Evolutionary conservation across 306 rosid species (phyloP).

Genomic region (Vigna trinervia): DNA sequence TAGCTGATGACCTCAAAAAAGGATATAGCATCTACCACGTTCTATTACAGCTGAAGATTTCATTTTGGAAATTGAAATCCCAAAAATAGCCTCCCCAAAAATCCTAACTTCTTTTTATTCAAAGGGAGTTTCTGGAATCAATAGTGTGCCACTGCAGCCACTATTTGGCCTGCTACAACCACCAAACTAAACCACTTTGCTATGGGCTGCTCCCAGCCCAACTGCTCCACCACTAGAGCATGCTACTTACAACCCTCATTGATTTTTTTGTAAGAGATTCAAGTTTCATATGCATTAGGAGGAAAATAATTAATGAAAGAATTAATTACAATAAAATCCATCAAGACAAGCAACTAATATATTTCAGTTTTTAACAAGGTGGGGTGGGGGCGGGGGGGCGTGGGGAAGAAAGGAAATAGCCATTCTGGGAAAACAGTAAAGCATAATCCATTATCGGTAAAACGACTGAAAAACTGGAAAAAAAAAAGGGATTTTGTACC

Average conservation of each 20-base stretch:
- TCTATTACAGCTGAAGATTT: neutral
- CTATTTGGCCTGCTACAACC: no score
- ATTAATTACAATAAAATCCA: neutral
- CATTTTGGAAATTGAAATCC: no score
- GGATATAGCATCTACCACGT: no score
- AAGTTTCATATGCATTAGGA: neutral
- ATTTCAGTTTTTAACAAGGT: conserved; percentile 2
- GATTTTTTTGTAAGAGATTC: conserved; percentile 11
- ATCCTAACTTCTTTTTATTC: neutral
- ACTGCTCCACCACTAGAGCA: neutral
- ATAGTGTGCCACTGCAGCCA: neutral
- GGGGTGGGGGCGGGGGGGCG: neutral
- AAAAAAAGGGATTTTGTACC: neutral
- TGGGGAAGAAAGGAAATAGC: neutral
- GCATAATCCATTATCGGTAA: conserved; percentile 25
- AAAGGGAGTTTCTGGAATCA: neutral
- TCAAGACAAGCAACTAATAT: neutral
- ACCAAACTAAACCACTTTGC: neutral
- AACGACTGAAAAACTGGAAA: neutral
- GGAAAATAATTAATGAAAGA: neutral
- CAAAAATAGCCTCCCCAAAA: no score
- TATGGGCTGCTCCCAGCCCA: neutral
- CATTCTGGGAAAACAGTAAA: conserved; percentile 14
- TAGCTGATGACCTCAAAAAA: neutral
- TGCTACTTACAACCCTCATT: neutral